Conservation (phyloP, 75 land plant species). For the Isoetes taiwanensis region DNA sequence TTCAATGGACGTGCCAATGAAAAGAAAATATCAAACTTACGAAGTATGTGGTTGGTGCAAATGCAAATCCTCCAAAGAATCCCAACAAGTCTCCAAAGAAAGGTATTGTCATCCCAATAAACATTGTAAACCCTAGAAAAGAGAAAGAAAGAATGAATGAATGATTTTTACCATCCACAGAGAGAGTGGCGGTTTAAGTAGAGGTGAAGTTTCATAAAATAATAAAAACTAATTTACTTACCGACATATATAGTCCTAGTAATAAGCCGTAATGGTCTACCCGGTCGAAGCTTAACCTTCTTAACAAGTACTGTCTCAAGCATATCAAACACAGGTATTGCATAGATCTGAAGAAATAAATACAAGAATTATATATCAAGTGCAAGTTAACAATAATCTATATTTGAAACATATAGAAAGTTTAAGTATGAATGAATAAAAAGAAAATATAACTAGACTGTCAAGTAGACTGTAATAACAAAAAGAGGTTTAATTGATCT, state of each 20-base stretch:
- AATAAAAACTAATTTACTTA: constrained; percentile 10
- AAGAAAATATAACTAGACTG: no score
- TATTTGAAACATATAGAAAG: no score
- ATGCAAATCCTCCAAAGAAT: constrained; percentile 50
- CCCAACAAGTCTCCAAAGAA: constrained; percentile 52
- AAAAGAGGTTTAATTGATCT: no score
- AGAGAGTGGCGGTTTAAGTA: neutral
- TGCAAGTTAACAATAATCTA: no score
- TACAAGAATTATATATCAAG: no score
- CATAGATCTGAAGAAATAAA: constrained; percentile 78
- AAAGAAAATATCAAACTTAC: constrained; percentile 15
- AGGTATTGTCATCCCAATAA: constrained; percentile 34
- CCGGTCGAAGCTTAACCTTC: constrained; percentile 27
- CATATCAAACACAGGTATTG: constrained; percentile 90
- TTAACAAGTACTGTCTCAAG: constrained; percentile 53
- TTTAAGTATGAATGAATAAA: no score
- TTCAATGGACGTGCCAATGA: neutral
- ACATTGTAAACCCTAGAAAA: constrained; percentile 26
- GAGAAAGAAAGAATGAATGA: neutral
- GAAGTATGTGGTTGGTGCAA: constrained; percentile 51
- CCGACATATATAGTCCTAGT: constrained; percentile 38
- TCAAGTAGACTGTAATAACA: no score
- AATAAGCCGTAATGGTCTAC: constrained; percentile 22
- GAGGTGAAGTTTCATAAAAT: no score
- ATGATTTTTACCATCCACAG: neutral